Percentiles rank a stretch among this genome's conserved stretches.
These are phyloP conservation scores for Oryza longistaminata DNA, from an alignment of 176 grass and related monocot genomes.

Conservation along the genomic window DNA sequence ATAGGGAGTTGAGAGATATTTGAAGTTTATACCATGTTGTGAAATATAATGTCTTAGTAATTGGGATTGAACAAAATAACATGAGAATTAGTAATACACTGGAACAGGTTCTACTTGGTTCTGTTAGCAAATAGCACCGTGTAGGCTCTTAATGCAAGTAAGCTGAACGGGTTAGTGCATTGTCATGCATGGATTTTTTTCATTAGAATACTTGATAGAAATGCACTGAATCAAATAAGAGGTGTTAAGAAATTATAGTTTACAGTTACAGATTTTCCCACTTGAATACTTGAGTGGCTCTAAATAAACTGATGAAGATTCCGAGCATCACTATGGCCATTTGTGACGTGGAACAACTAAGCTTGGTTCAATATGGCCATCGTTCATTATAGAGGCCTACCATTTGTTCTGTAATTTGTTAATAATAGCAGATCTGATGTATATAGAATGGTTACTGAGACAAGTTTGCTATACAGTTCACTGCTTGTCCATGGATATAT, in stretches of 20 bases:
- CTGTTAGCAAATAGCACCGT: neutral
- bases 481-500: neutral
- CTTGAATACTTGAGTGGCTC: neutral
- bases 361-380: neutral
- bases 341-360: neutral
- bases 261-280: neutral
- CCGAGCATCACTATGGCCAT: too few species aligned
- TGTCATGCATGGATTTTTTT: neutral
- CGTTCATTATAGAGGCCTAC: neutral
- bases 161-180: neutral
- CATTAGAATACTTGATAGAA: neutral
- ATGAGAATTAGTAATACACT: neutral
- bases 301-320: neutral
- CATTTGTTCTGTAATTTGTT: neutral
- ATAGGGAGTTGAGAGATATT: conserved; percentile 4
- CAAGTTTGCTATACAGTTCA: neutral
- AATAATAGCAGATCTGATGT: neutral
- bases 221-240: neutral
- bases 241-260: neutral
- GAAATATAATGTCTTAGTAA: neutral
- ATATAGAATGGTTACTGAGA: neutral
- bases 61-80: neutral
- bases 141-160: neutral
- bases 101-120: neutral
- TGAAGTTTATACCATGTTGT: neutral